Conservation (phyloP, 2,329 filamentous ascomycete genomes). For the Colletotrichum acutatum region DNA sequence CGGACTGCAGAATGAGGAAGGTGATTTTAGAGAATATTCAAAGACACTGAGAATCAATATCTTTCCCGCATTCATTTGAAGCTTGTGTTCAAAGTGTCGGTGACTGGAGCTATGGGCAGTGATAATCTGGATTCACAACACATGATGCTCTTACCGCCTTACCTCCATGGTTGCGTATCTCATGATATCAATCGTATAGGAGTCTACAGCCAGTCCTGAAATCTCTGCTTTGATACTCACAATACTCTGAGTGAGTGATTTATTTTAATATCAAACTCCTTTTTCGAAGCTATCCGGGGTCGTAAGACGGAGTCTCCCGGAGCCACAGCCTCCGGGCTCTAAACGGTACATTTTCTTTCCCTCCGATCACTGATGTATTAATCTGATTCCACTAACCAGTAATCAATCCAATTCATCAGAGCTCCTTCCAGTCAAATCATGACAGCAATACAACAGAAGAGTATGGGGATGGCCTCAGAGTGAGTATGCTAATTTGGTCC, state of each 20-base stretch:
- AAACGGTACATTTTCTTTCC: background rate
- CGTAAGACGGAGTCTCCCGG: background rate
- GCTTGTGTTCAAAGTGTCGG: too few relatives aligned
- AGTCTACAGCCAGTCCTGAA: background rate
- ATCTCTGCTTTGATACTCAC: background rate
- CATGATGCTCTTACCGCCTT: too few relatives aligned
- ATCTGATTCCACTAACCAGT: fast-evolving
- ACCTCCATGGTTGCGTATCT: background rate
- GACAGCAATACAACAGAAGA: background rate
- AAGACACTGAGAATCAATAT: background rate
- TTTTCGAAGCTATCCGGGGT: background rate
- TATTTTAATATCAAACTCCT: background rate
- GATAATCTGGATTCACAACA: too few relatives aligned
- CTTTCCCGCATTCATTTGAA: background rate
- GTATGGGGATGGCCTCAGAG: background rate
- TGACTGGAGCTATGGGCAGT: background rate
- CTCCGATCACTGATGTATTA: background rate
- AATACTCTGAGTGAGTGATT: background rate
- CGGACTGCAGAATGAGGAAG: background rate
- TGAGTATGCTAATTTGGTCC: background rate
- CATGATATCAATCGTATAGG: background rate
- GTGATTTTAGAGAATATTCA: too few relatives aligned
- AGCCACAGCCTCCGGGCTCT: background rate
- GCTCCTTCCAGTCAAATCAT: background rate
- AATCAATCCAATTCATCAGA: background rate